phyloP scores from a whole-genome alignment of 306 rosid species.

The Fragaria ananassa region DNA sequence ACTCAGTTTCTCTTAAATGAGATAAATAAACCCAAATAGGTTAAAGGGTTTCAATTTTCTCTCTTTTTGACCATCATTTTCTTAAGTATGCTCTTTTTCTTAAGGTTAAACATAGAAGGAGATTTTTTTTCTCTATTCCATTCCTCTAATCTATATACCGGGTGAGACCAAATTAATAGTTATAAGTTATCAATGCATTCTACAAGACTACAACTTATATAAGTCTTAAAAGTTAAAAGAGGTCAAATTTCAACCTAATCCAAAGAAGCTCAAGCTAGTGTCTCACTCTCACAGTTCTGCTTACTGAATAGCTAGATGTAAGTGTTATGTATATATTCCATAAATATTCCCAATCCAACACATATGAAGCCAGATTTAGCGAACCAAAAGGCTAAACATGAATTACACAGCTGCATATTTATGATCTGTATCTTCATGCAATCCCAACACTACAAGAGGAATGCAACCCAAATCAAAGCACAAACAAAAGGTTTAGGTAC shows the following conservation, averaged over 20 bases:
- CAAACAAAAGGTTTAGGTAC: neutral
- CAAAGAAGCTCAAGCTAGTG: neutral
- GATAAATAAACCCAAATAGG: neutral
- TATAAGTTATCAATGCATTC: neutral
- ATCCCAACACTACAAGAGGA: conserved; percentile 1
- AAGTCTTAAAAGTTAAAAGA: neutral
- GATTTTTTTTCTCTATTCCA: neutral
- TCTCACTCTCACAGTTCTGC: neutral
- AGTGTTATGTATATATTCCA: neutral
- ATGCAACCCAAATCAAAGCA: conserved; percentile 9
- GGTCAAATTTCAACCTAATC: neutral
- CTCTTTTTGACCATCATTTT: neutral
- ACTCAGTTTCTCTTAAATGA: neutral
- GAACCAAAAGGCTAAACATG: conserved; percentile 18
- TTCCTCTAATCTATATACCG: neutral
- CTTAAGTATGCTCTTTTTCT: neutral
- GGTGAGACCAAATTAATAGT: neutral
- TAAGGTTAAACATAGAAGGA: neutral
- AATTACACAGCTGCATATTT: conserved; percentile 13
- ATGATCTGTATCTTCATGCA: conserved; percentile 7
- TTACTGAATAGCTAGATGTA: neutral
- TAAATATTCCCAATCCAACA: conserved; percentile 18
- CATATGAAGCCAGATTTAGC: conserved; percentile 16
- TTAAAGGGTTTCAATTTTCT: neutral
- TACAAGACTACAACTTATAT: neutral